Base-by-base conservation (phyloP, 306 rosid species). In the Arachis stenosperma region DNA sequence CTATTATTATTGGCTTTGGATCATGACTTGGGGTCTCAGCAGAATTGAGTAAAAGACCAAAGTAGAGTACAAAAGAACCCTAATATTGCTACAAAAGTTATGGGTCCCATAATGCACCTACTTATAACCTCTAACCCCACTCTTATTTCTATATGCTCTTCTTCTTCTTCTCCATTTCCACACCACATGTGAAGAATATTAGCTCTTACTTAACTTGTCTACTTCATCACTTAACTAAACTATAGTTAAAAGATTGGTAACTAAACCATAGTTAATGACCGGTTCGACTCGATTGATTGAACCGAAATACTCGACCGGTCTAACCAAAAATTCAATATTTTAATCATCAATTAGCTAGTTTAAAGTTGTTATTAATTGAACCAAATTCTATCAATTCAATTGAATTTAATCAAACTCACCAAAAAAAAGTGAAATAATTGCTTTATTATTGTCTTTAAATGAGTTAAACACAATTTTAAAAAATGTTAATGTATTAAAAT, bases 61-160 rank as follows among this genome's bases (percentile, higher is more conserved):
- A n/a, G 47, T 52, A 42, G 71, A 1, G 27, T 30, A 36, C 63
- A 64, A 44, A 75, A 54, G 69, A 70, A 63, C 57, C 69, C 69
- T 67, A 60, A 53, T 71, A 47, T 67, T 71, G 84, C 66, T 50
- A 71, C 78, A 75, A 75, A 79, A 79, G 81, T 57, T 8, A 9
- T 1, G 79, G 86, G 81, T 37, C 79, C 79, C 81, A 71, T 52
- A 8, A 22, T 15, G 51, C 54, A 78, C 86, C 81, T 46, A 65
- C 73, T 61, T 30, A 11, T 5, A 54, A 4, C 65, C 75, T 75
- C 71, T 5, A 54, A 4, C 75, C 75, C 79, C 67, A 80, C 82
- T 41, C 41, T 36, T 58, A 50, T n/a, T 33, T 4, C 0, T 33
- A 33, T 33, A 33, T 33, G 37, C 37, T 33, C 37, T 33, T 33